Conservation (phyloP, 495 filamentous ascomycete genomes). For the Penicillium steckii region DNA sequence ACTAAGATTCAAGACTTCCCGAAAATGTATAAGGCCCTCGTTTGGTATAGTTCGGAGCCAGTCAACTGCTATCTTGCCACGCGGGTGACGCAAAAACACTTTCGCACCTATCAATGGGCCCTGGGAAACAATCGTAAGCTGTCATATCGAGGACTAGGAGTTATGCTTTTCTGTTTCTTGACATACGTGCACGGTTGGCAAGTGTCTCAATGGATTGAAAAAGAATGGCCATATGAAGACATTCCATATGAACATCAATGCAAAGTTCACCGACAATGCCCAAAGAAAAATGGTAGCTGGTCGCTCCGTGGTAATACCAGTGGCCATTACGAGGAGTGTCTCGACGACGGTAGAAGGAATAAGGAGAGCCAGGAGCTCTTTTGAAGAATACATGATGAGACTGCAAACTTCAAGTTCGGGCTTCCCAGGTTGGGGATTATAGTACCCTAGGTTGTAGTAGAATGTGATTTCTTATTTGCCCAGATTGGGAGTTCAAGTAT, state of each 20-base stretch:
- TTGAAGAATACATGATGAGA: slow-evolving; percentile 1
- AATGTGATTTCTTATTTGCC: too few relatives aligned
- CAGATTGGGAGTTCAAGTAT: too few relatives aligned
- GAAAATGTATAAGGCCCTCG: slow-evolving; percentile 78
- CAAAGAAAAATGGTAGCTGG: slow-evolving; percentile 16
- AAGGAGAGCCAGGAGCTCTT: slow-evolving; percentile 3
- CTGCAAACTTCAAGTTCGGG: too few relatives aligned
- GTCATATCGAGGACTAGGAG: neutral
- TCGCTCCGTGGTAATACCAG: slow-evolving; percentile 7
- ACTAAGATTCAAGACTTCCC: slow-evolving; percentile 36
- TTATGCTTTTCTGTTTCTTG: neutral
- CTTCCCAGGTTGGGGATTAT: too few relatives aligned
- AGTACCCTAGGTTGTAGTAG: too few relatives aligned
- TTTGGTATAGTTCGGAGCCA: slow-evolving; percentile 81
- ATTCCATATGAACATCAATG: slow-evolving; percentile 39
- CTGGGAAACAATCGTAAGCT: slow-evolving; percentile 17
- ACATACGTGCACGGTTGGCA: slow-evolving; percentile 57
- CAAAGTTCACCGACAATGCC: slow-evolving; percentile 25
- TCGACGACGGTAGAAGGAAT: slow-evolving; percentile 8
- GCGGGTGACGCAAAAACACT: slow-evolving; percentile 54
- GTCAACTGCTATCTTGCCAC: slow-evolving; percentile 57
- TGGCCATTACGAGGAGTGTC: slow-evolving; percentile 3
- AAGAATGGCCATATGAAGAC: slow-evolving; percentile 67
- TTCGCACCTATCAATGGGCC: slow-evolving; percentile 55
- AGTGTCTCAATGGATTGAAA: slow-evolving; percentile 66